Evolutionary conservation across 2,329 filamentous ascomycete species (phyloP).

Genomic region (Pyricularia sp.): DNA sequence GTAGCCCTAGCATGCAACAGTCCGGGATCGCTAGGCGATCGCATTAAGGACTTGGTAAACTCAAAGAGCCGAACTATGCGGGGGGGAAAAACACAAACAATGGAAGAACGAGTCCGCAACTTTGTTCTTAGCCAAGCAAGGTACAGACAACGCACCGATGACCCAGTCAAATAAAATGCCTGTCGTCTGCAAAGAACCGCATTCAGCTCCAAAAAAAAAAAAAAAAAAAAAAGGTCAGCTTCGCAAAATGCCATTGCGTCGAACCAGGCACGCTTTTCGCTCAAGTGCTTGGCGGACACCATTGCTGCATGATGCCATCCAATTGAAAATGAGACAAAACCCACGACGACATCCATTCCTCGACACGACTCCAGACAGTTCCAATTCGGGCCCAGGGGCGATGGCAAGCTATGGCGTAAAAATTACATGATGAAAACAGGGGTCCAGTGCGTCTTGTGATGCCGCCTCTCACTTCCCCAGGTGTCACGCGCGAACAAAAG

Average conservation of each 20-base stretch:
- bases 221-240: not conserved
- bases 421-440: conserved; percentile 18
- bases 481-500: not conserved
- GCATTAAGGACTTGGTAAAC: not conserved
- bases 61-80: not conserved
- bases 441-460: conserved; percentile 13
- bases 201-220: not conserved
- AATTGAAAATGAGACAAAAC: not conserved
- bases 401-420: conserved; percentile 18
- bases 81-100: not conserved
- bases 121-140: too few species aligned
- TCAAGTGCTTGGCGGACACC: not conserved
- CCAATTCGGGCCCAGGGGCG: not conserved
- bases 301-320: not conserved
- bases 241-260: not conserved
- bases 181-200: not conserved
- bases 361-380: not conserved
- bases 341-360: not conserved
- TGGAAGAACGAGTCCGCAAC: not conserved
- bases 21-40: not conserved
- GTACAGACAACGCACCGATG: too few species aligned
- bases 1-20: not conserved
- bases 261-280: not conserved
- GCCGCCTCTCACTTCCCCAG: conserved; percentile 1
- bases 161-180: too few species aligned